Evolutionary conservation across 305 asterid genomes (phyloP).

Genomic region (Fraxinus paxiana): DNA sequence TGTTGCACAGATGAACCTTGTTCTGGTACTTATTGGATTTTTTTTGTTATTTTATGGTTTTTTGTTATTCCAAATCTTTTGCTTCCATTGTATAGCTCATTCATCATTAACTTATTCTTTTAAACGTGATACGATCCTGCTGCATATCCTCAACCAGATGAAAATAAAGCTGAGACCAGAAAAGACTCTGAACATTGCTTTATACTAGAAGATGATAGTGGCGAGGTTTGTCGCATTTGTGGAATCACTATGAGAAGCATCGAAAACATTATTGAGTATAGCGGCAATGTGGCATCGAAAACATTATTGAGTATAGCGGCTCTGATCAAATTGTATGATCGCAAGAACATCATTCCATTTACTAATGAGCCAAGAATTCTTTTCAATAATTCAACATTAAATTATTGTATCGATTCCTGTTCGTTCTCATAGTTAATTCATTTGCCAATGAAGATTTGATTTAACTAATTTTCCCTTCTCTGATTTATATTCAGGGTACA

Average conservation of each 20-base stretch:
- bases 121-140: neutral
- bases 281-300: neutral
- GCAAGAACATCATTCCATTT: too few species aligned
- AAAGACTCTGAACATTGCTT: neutral
- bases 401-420: neutral
- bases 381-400: neutral
- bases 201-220: neutral
- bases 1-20: neutral
- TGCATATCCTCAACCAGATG: neutral
- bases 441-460: neutral
- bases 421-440: neutral
- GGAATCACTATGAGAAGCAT: neutral
- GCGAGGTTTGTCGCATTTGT: neutral
- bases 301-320: too few species aligned
- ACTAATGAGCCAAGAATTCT: too few species aligned
- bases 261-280: neutral
- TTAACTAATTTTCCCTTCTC: neutral
- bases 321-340: neutral
- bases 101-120: neutral
- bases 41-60: too few species aligned
- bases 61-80: neutral
- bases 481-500: slow-evolving; percentile 39
- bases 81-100: neutral
- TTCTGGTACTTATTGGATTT: neutral
- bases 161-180: neutral